These are phyloP conservation scores for Cyberlindnera nakhonratchasimensis DNA, from an alignment of 805 yeast genomes.

Conservation along the genomic window DNA sequence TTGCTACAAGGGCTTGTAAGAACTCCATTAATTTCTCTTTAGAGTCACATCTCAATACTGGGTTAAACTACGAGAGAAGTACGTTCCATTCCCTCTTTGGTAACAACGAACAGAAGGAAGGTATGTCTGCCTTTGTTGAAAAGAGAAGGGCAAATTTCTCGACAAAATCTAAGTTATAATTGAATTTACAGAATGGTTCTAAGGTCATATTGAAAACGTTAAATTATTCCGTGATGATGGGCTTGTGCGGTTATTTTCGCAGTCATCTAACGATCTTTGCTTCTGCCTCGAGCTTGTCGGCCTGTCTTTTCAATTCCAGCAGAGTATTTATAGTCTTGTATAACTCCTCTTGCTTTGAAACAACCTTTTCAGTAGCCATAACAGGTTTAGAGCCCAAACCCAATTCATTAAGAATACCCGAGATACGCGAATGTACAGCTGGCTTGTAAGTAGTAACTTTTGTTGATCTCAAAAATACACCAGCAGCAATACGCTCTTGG, in stretches of 20 bases:
- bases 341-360: slow-evolving; percentile 72
- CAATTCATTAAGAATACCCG: slow-evolving; percentile 66
- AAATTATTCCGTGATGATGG: too few relatives aligned
- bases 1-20: slow-evolving; percentile 45
- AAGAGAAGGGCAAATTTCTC: slow-evolving; percentile 37
- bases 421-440: slow-evolving; percentile 59
- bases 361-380: slow-evolving; percentile 79
- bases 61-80: slow-evolving; percentile 41
- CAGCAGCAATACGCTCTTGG: slow-evolving; percentile 61
- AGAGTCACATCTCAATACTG: slow-evolving; percentile 36
- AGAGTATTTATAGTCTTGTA: slow-evolving; percentile 65
- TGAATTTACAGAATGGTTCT: neutral
- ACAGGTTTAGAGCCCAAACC: slow-evolving; percentile 79
- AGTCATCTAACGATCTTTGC: slow-evolving; percentile 43
- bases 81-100: slow-evolving; percentile 45
- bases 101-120: slow-evolving; percentile 44
- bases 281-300: slow-evolving; percentile 85
- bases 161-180: slow-evolving; percentile 14
- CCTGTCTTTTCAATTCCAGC: slow-evolving; percentile 80
- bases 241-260: too few relatives aligned
- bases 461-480: slow-evolving; percentile 77
- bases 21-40: slow-evolving; percentile 39
- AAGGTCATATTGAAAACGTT: too few relatives aligned
- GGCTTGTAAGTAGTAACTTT: slow-evolving; percentile 79
- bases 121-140: slow-evolving; percentile 49